phyloP scores from a whole-genome alignment of 2,329 filamentous ascomycete species.

The Ophiostoma novo-ulmi region DNA sequence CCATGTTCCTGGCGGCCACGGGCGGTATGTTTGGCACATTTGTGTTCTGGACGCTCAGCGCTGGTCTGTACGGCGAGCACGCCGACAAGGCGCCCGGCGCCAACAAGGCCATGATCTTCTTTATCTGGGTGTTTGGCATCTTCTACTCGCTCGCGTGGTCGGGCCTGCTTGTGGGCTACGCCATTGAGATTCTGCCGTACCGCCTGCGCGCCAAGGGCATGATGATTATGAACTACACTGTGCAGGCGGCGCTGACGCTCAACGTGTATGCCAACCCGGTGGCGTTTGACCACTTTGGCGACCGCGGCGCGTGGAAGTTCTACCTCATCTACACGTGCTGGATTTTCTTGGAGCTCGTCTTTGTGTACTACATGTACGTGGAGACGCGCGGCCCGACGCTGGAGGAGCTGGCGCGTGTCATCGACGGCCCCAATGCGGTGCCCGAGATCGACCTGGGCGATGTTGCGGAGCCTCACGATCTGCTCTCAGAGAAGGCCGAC shows the following conservation, averaged over 20 bases:
- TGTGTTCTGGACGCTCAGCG: conserved; percentile 31
- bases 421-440: conserved; percentile 28
- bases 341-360: conserved; percentile 26
- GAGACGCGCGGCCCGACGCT: conserved; percentile 25
- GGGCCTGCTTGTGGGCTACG: conserved; percentile 40
- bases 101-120: conserved; percentile 24
- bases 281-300: conserved; percentile 26
- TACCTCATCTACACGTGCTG: conserved; percentile 29
- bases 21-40: conserved; percentile 26
- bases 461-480: neutral
- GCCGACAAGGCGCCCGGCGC: conserved; percentile 20
- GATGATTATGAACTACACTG: conserved; percentile 23
- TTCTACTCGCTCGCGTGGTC: conserved; percentile 39
- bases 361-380: conserved; percentile 31
- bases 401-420: conserved; percentile 49
- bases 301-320: conserved; percentile 26
- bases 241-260: conserved; percentile 25
- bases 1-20: conserved; percentile 29
- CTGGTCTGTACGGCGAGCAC: conserved; percentile 55
- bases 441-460: conserved; percentile 22
- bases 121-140: conserved; percentile 24
- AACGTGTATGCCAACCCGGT: conserved; percentile 29
- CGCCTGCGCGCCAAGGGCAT: conserved; percentile 26
- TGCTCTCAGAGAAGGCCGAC: neutral
- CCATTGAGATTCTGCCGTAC: conserved; percentile 25